Evolutionary conservation across 2,329 filamentous ascomycete genomes (phyloP).

Genomic region (Lachnellula suecica): DNA sequence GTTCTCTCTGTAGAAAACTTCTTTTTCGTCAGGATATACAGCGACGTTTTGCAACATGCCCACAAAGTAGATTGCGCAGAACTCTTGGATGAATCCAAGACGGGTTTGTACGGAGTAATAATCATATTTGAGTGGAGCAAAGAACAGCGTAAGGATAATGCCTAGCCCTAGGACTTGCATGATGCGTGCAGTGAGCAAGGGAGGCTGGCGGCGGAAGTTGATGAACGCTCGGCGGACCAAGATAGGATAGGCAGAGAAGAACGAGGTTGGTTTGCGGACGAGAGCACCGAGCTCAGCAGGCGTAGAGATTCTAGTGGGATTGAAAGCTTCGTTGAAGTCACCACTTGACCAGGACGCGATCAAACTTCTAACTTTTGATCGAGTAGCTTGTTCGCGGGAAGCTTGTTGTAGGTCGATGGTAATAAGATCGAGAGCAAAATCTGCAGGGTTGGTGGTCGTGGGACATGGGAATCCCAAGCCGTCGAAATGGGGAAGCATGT

Average conservation of each 20-base stretch:
- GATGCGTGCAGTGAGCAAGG: constrained; percentile 61
- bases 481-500: constrained; percentile 67
- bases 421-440: constrained; percentile 76
- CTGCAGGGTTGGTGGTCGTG: constrained; percentile 70
- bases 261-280: constrained; percentile 60
- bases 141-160: constrained; percentile 66
- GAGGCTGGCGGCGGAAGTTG: constrained; percentile 67
- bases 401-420: constrained; percentile 72
- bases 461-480: constrained; percentile 63
- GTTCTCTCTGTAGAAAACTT: constrained; percentile 76
- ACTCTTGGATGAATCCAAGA: constrained; percentile 71
- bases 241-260: constrained; percentile 63
- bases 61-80: constrained; percentile 70
- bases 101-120: constrained; percentile 71
- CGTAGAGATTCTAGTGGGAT: constrained; percentile 44
- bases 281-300: constrained; percentile 72
- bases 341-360: constrained; percentile 55
- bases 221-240: constrained; percentile 66
- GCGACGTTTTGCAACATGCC: constrained; percentile 81
- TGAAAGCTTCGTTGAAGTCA: constrained; percentile 20
- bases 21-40: constrained; percentile 68
- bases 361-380: constrained; percentile 59
- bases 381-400: constrained; percentile 59
- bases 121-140: constrained; percentile 67
- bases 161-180: constrained; percentile 67